These are phyloP conservation scores for Evernia prunastri DNA, from an alignment of 495 filamentous ascomycete species.

Conservation along the genomic window DNA sequence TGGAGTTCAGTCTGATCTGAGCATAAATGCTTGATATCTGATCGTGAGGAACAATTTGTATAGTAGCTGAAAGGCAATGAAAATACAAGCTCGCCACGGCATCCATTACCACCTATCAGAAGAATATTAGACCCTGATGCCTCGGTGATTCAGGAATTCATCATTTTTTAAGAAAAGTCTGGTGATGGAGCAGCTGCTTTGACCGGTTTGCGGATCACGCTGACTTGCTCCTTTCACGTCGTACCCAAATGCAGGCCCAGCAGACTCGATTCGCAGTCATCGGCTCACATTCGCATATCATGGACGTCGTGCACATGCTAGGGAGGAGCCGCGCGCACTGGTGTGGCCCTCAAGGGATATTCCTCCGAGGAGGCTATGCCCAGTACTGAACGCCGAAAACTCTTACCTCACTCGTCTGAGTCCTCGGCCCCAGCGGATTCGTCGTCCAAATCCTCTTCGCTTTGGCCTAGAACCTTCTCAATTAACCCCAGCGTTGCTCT, in stretches of 20 bases:
- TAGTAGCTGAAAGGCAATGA: no score
- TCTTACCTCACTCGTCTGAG: not conserved
- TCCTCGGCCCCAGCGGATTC: constrained; percentile 27
- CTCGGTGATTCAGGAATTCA: not conserved
- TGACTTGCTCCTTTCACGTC: not conserved
- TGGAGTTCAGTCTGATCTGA: not conserved
- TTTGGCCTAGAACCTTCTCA: constrained; percentile 63
- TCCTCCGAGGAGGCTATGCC: not conserved
- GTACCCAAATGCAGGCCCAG: not conserved
- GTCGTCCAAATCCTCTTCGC: constrained; percentile 39
- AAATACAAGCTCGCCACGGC: not conserved
- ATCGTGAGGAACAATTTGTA: not conserved
- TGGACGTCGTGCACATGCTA: not conserved
- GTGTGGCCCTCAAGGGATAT: not conserved
- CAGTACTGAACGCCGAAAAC: not conserved
- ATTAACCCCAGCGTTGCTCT: constrained; percentile 73
- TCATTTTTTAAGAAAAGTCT: not conserved
- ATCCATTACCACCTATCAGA: not conserved
- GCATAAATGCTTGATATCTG: not conserved
- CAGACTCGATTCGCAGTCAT: not conserved
- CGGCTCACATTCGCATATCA: not conserved
- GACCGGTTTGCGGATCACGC: not conserved
- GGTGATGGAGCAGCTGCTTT: not conserved
- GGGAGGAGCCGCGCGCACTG: not conserved
- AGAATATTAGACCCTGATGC: not conserved